phyloP scores from a whole-genome alignment of 2,329 filamentous ascomycete species.

The Periconia sp. region DNA sequence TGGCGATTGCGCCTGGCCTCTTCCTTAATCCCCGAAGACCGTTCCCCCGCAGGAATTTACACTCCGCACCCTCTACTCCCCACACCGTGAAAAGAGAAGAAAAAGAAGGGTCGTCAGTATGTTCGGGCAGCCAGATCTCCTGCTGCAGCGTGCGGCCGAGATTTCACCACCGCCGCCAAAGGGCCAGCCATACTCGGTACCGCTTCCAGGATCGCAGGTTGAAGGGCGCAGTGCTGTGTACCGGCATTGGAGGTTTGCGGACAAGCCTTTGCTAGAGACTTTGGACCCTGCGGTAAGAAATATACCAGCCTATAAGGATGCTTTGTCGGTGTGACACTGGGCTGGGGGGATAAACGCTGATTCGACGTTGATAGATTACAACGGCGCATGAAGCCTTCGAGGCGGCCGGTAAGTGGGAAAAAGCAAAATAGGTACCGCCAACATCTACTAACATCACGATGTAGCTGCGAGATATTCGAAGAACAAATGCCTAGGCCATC shows the following conservation, averaged over 20 bases:
- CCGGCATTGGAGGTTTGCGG: conserved; percentile 78
- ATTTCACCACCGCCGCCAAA: conserved; percentile 70
- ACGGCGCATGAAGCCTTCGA: conserved; percentile 87
- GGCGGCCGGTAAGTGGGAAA: conserved; percentile 53
- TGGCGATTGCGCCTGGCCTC: too few relatives aligned
- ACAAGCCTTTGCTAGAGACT: conserved; percentile 61
- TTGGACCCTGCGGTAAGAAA: conserved; percentile 60
- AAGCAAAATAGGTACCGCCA: neutral
- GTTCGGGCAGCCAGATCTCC: conserved; percentile 36
- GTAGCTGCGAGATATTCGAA: conserved; percentile 66
- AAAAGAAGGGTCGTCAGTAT: conserved; percentile 28
- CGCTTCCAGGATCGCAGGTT: conserved; percentile 75
- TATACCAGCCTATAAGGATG: neutral
- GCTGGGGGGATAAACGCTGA: conserved; percentile 11
- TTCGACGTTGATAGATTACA: conserved; percentile 50
- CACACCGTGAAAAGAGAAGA: neutral
- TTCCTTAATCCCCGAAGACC: too few relatives aligned
- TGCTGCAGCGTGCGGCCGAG: conserved; percentile 49
- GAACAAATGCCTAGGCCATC: conserved; percentile 77
- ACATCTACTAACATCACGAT: conserved; percentile 3
- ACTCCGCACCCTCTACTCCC: neutral
- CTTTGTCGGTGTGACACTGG: neutral
- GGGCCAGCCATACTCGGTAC: conserved; percentile 78
- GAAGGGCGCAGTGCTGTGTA: conserved; percentile 79
- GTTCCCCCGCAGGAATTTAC: conserved; percentile 2